Percentiles rank a stretch among this genome's conserved stretches.
phyloP scores from a whole-genome alignment of 345 rosid genomes.

The Limnanthes douglasii region DNA sequence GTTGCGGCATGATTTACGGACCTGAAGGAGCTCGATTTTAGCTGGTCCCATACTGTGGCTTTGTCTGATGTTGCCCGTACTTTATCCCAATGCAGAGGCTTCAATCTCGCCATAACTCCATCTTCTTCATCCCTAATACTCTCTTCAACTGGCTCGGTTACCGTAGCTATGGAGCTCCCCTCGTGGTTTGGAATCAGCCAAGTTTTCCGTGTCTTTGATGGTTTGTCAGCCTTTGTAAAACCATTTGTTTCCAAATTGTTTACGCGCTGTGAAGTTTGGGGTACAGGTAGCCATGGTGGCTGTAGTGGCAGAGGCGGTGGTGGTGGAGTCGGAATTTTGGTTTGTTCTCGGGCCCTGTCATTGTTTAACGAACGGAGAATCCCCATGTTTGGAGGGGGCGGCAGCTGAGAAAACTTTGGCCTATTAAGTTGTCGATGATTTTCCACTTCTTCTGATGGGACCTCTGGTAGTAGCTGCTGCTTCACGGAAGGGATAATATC shows the following conservation, averaged over 20 bases:
- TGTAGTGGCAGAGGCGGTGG: conserved; percentile 15
- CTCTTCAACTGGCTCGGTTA: conserved; percentile 26
- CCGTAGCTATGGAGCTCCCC: too few species aligned
- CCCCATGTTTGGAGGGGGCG: conserved; percentile 75
- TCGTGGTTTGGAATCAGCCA: conserved; percentile 36
- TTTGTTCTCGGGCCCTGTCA: conserved; percentile 20
- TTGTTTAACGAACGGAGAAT: conserved; percentile 51
- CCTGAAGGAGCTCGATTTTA: conserved; percentile 94
- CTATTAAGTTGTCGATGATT: too few species aligned
- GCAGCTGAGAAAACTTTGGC: conserved; percentile 61
- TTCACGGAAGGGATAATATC: conserved; percentile 70
- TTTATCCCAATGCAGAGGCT: conserved; percentile 98
- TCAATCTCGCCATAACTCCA: conserved; percentile 62
- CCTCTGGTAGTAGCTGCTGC: too few species aligned
- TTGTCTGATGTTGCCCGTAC: conserved; percentile 90
- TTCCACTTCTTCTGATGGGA: too few species aligned
- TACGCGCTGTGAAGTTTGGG: conserved; percentile 41
- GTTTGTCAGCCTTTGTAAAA: conserved; percentile 15
- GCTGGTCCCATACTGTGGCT: conserved; percentile 99
- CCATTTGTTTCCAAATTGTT: conserved; percentile 16
- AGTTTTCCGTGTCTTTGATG: conserved; percentile 15
- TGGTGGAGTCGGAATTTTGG: conserved; percentile 15
- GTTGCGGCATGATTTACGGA: too few species aligned
- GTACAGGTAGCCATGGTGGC: conserved; percentile 35
- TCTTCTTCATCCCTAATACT: conserved; percentile 10